Conservation (phyloP, 768 basidiomycete genomes). For the Hygrophoropsis aurantiaca region DNA sequence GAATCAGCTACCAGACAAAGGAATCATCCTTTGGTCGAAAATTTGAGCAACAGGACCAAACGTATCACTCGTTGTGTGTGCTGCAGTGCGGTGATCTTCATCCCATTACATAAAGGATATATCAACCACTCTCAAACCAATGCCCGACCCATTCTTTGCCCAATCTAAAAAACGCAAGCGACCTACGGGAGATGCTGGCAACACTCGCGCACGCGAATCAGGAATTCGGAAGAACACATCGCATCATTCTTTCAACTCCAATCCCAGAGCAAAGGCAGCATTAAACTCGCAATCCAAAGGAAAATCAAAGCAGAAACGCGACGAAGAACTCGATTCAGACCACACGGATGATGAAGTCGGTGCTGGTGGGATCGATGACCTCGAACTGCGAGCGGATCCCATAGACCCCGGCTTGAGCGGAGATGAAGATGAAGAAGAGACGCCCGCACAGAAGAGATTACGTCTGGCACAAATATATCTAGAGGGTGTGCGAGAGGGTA, state of each 20-base stretch:
- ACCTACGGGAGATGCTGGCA: slow-evolving; percentile 33
- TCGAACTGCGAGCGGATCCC: slow-evolving; percentile 69
- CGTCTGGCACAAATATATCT: slow-evolving; percentile 90
- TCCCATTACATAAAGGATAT: no score
- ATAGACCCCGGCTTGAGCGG: slow-evolving; percentile 61
- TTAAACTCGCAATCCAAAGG: slow-evolving; percentile 13
- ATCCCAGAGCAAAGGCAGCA: slow-evolving; percentile 21
- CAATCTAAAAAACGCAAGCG: slow-evolving; percentile 60
- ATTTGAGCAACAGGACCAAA: no score
- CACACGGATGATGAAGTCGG: slow-evolving; percentile 52
- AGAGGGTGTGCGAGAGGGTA: slow-evolving; percentile 73
- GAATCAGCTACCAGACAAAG: no score
- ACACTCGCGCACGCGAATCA: slow-evolving; percentile 23
- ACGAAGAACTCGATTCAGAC: slow-evolving; percentile 73
- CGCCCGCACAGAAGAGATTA: slow-evolving; percentile 90
- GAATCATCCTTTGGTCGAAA: no score
- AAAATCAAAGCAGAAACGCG: slow-evolving; percentile 23
- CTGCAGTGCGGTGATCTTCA: no score
- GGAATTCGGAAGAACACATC: slow-evolving; percentile 17
- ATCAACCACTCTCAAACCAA: no score
- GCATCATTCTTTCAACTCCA: slow-evolving; percentile 6
- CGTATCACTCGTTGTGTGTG: no score
- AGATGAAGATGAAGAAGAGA: slow-evolving; percentile 87
- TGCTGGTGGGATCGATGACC: slow-evolving; percentile 59
- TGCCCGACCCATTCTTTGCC: slow-evolving; percentile 87